Base-by-base conservation (phyloP, 2,329 filamentous ascomycete species). In the Colletotrichum sidae region DNA sequence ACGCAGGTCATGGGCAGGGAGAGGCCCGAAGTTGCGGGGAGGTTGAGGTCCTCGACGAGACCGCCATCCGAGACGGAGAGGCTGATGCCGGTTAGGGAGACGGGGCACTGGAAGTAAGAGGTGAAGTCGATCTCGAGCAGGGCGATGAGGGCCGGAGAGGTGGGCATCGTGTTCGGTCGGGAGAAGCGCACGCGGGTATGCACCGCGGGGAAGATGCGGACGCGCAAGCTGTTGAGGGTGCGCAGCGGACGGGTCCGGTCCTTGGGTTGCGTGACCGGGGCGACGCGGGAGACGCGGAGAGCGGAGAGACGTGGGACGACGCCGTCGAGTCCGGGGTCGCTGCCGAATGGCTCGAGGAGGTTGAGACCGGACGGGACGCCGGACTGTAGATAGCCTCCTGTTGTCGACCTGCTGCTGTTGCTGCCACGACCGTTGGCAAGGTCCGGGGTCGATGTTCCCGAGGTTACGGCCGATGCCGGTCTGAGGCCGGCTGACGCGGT, bases 91-190 rank as follows among this genome's bases (percentile, higher is more conserved):
- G 88, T 81, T 25, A 94, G 82, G 11, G 80, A 78, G n/a, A 91
- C 82, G 71, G 88, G 85, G 74, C 88, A 92, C 53, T 89, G 86
- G 62, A 90, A 87, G 73, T 90, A 88, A 7, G 89, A 84, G 0
- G 91, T 92, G 67, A 92, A 89, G 76, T 94, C 92, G 44, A 94
- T 77, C 72, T 94, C 91, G 5, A 94, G 80, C 55, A 92, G 86
- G 8, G 90, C 90, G 65, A 94, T 85, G 11, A 93, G 80, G 15
- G 88, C 84, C 3, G 87, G 76, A 64, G 85, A 87, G 9, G 87
- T 79, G 3, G 88, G 87, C 8, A 81, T 80, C 1, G 83, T 83
- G 70, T 84, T 86, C 7, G 90, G 84, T 65, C 88, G 85, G 4
- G 90, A 89, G 74, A 93, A 93, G 52, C 90, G 84, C 61, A 94